Conservation (phyloP, 1,284 basidiomycete species). For the Malassezia brasiliensis region DNA sequence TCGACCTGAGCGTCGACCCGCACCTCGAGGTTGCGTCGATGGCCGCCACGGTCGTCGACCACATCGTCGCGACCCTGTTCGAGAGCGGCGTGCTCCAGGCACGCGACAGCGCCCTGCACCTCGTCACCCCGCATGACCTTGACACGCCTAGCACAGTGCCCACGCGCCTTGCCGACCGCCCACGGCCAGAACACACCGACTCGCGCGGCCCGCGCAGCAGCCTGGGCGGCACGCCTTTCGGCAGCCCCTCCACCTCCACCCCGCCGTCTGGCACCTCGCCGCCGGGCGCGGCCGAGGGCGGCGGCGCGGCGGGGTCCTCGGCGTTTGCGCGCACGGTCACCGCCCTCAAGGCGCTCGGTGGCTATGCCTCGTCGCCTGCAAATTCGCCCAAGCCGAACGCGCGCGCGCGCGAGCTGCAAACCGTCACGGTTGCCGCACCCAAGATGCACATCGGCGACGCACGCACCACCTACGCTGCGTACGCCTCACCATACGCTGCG, state of each 20-base stretch:
- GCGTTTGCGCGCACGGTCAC: slow-evolving; percentile 14
- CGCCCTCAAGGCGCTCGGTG: slow-evolving; percentile 2
- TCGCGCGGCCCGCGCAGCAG: background rate
- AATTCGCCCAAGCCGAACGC: background rate
- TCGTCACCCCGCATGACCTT: background rate
- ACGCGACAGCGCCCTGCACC: slow-evolving; percentile 16
- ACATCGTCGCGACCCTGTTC: slow-evolving; percentile 75
- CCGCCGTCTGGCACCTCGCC: background rate
- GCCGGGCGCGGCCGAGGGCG: background rate
- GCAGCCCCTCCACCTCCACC: background rate
- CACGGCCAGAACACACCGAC: background rate
- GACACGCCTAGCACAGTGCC: slow-evolving; percentile 1
- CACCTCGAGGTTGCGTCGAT: slow-evolving; percentile 83
- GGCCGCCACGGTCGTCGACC: slow-evolving; percentile 84
- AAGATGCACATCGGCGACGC: background rate
- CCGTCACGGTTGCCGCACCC: background rate
- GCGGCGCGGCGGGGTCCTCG: background rate
- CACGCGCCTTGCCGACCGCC: background rate
- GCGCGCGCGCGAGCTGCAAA: background rate
- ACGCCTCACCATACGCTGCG: background rate
- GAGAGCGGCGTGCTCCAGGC: slow-evolving; percentile 66
- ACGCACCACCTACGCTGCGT: background rate
- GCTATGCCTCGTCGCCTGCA: background rate
- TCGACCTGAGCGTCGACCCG: slow-evolving; percentile 85
- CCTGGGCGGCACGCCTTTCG: background rate